Evolutionary conservation across 805 yeast genomes (phyloP).

Genomic region (Saccharomycodes ludwigii): DNA sequence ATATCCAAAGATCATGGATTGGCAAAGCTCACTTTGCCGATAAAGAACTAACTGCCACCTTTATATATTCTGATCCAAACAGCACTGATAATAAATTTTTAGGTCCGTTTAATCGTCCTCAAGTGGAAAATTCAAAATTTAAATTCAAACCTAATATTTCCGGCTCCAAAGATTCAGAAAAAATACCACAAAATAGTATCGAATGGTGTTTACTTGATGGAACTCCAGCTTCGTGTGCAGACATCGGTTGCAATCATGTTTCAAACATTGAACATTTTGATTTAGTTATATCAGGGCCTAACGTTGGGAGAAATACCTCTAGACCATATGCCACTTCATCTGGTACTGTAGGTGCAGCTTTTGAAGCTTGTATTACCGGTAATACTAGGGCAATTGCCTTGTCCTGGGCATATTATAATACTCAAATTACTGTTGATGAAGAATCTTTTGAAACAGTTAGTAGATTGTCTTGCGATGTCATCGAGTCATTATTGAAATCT

Average conservation of each 20-base stretch:
- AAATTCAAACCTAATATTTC: slow-evolving; percentile 10
- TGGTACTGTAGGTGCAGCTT: slow-evolving; percentile 94
- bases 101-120: slow-evolving; percentile 57
- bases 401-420: slow-evolving; percentile 65
- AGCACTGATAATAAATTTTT: slow-evolving; percentile 38
- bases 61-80: slow-evolving; percentile 43
- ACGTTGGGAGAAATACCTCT: slow-evolving; percentile 86
- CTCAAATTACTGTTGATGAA: slow-evolving; percentile 36
- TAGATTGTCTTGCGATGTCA: slow-evolving; percentile 48
- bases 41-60: slow-evolving; percentile 44
- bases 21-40: slow-evolving; percentile 95
- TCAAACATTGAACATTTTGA: slow-evolving; percentile 40
- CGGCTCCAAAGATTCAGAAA: slow-evolving; percentile 22
- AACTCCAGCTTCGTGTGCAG: slow-evolving; percentile 94
- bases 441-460: slow-evolving; percentile 52
- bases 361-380: slow-evolving; percentile 75
- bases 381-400: slow-evolving; percentile 61
- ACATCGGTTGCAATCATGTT: slow-evolving; percentile 67
- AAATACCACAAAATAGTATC: slow-evolving; percentile 27
- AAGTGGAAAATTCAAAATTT: slow-evolving; percentile 19
- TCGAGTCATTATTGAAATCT: slow-evolving; percentile 41
- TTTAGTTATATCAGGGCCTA: slow-evolving; percentile 87
- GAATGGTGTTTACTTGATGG: slow-evolving; percentile 88
- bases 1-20: slow-evolving; percentile 84
- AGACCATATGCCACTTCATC: slow-evolving; percentile 81